Conservation (phyloP, 1,284 basidiomycete species). For the Austroboletus rostrupii region DNA sequence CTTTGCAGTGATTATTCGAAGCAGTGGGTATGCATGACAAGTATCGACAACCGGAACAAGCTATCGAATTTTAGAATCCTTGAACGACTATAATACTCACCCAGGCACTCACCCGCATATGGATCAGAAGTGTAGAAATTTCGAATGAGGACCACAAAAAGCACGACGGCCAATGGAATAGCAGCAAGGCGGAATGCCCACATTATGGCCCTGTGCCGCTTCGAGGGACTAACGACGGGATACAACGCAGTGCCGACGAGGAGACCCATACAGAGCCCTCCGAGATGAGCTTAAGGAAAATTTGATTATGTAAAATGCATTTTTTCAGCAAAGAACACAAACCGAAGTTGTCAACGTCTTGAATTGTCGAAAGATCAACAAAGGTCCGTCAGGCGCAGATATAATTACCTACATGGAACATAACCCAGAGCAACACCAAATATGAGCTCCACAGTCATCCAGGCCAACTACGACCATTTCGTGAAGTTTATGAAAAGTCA, state of each 20-base stretch:
- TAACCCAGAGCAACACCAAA: constrained; percentile 86
- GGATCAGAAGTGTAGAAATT: constrained; percentile 91
- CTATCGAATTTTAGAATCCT: constrained; percentile 33
- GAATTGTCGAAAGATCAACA: constrained; percentile 11
- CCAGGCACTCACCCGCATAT: constrained; percentile 55
- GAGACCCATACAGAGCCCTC: constrained; percentile 81
- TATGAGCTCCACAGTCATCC: constrained; percentile 81
- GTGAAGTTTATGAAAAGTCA: background rate
- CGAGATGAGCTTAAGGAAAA: constrained; percentile 58
- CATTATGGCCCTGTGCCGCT: constrained; percentile 68
- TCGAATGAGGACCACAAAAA: constrained; percentile 78
- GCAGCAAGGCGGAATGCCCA: constrained; percentile 74
- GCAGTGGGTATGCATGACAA: constrained; percentile 81
- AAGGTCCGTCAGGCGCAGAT: background rate
- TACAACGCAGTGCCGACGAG: constrained; percentile 81
- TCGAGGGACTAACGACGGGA: constrained; percentile 82
- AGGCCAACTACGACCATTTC: constrained; percentile 51
- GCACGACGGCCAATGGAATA: constrained; percentile 68
- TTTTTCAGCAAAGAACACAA: constrained; percentile 16
- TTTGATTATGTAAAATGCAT: background rate
- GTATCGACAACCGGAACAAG: constrained; percentile 88
- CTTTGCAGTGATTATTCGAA: constrained; percentile 76
- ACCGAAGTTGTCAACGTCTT: constrained; percentile 80
- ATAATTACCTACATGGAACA: constrained; percentile 59
- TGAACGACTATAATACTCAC: background rate